Conservation (phyloP, 2,329 filamentous ascomycete genomes). For the Diaporthe velutina region DNA sequence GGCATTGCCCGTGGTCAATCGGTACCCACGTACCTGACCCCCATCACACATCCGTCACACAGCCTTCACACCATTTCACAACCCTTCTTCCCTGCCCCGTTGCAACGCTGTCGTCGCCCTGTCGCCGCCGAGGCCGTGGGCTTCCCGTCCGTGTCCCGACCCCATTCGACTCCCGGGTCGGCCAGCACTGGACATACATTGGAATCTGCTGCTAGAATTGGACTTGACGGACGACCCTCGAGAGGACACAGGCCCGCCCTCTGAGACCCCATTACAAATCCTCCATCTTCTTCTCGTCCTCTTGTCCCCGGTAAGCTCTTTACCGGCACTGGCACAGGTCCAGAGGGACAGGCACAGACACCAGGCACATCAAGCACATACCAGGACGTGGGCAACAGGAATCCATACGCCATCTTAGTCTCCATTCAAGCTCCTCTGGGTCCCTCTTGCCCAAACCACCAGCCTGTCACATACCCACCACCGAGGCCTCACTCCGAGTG, state of each 20-base stretch:
- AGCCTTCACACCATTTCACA: not conserved
- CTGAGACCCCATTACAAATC: not conserved
- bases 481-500: slow-evolving; percentile 13
- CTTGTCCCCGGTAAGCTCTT: not conserved
- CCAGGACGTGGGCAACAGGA: not conserved
- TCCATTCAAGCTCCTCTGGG: not conserved
- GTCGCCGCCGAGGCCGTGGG: not conserved
- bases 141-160: slow-evolving; percentile 10
- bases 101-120: slow-evolving; percentile 10
- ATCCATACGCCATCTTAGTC: not conserved
- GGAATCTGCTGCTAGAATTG: not conserved
- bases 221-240: not conserved
- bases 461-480: slow-evolving; percentile 4
- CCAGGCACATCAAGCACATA: not conserved
- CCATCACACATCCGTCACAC: not conserved
- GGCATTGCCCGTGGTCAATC: not conserved
- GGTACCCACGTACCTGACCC: not conserved
- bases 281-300: not conserved
- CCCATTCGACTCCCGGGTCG: slow-evolving; percentile 13
- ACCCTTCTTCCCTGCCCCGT: slow-evolving; percentile 1
- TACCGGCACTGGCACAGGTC: not conserved
- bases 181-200: slow-evolving; percentile 3
- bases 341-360: not conserved
- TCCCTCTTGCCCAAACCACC: slow-evolving; percentile 2
- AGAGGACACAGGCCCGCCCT: not conserved